Base-by-base conservation (phyloP, 2,329 filamentous ascomycete species). In the Ophiostoma pallidulum region DNA sequence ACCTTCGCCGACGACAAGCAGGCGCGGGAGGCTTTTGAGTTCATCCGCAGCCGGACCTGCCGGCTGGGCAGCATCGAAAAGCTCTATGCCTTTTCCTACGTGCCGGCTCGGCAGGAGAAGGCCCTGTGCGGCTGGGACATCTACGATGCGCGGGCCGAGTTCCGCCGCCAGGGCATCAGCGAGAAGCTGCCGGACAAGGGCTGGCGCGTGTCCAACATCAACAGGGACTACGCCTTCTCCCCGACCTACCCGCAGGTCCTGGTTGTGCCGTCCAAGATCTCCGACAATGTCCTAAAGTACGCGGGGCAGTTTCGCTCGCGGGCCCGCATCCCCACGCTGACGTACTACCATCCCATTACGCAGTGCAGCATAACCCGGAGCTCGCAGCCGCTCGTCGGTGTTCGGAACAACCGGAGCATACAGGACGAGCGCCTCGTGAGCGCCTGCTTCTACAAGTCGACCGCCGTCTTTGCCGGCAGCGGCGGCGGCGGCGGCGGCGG, bases 261-360 rank as follows among this genome's bases (percentile, higher is more conserved):
- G 20, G 84, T 84, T 10, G 90, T 98, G 16, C 92, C 92, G 19
- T 80, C 83, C 20, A 80, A 78, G 50, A 94, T 98, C 56, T 97
- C 91, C n/a, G 92, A 98, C 65, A 96, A 92, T 60, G 89, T 91
- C 41, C 77, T 98, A 42, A 95, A 95, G 60, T 94, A 98, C 61
- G 92, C 90, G 22, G 85, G 82, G 50, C 78, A 82, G 53, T 97
- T 94, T 66, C 84, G 92, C 44, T 97, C 92, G 1, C 80, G 90
- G 51, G 81, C 84, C 53, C 82, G 92, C 51, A 90, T 98, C 63
- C 92, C 92, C 2, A 85, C 82, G 4, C 70, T 98, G 33, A 89
- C 89, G 19, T 98, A 98, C 64, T 78, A 96, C n/a, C 92, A 98
- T 64, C 87, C 88, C 0, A 74, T 96, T 58, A 98, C 97, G 63